Base-by-base conservation (phyloP, 331 rosid genomes). In the Telfairia occidentalis region DNA sequence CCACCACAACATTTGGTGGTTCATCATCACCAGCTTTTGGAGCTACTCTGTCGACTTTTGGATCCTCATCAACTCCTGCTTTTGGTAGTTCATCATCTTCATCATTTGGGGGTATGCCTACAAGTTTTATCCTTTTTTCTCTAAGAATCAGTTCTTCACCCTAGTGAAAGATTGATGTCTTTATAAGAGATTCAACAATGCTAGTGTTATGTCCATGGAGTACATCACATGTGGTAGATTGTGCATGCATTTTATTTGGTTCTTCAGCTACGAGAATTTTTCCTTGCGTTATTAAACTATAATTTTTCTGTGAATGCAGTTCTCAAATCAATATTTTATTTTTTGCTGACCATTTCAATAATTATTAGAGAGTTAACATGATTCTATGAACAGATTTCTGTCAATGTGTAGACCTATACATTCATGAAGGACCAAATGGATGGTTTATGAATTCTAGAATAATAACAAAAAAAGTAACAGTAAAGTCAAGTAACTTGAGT, bases 11-110 rank as follows among this genome's bases (percentile, higher is more conserved):
- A 57, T 93, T 91, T 3, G 97, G 96, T 9, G 92, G 96, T 80
- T 86, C 97, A 0, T 86, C 97, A 4, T 83, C 97, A 2, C 96
- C 92, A 0, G 92, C 97, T 54, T 92, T 92, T 64, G 97, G 97
- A 43, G 78, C 83, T 76, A 78, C 92, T 50, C 19, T 24, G 74
- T 86, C 96, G 7, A 81, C 89, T 60, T 87, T 88, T 84, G 96
- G 89, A 71, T 78, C 91, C 29, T 77, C 96, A 42, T 90, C 96
- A 50, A 83, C 89, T 37, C 87, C 96, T 7, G 84, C 93, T 67
- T 90, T 92, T 84, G 98, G 97, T 67, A 82, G 79, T 82, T 73
- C 96, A 12, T 79, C 92, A 0, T 82, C 75, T 71, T 71, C 92
- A 13, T 85, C 96, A 2, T 87, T 90, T 78, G 92, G 92, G 37